Conservation (phyloP, 768 basidiomycete species). For the Podaxis sp. region DNA sequence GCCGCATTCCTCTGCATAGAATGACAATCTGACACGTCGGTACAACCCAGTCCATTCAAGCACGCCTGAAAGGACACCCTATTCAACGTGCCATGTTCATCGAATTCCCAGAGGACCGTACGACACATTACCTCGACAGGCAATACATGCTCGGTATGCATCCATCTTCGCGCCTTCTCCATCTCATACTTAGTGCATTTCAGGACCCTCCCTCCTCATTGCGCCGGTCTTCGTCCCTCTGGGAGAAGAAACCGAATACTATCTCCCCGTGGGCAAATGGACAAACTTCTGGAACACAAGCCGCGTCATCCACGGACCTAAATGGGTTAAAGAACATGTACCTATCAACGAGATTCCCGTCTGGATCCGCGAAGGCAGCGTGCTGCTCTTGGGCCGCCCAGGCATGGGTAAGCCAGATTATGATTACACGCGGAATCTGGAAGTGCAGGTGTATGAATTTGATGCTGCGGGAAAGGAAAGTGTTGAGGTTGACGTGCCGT, state of each 20-base stretch:
- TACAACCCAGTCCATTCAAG: slow-evolving; percentile 42
- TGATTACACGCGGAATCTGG: slow-evolving; percentile 42
- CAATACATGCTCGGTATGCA: slow-evolving; percentile 47
- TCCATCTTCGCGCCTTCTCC: neutral
- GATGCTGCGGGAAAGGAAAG: slow-evolving; percentile 35
- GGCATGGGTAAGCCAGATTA: slow-evolving; percentile 56
- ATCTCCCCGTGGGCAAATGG: slow-evolving; percentile 58
- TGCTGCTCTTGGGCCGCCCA: slow-evolving; percentile 55
- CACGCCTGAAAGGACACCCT: slow-evolving; percentile 48
- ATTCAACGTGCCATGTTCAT: slow-evolving; percentile 64
- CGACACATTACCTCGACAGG: slow-evolving; percentile 54
- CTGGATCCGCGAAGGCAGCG: slow-evolving; percentile 55
- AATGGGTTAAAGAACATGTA: slow-evolving; percentile 61
- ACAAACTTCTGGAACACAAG: slow-evolving; percentile 54
- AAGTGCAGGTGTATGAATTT: slow-evolving; percentile 51
- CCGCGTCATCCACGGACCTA: slow-evolving; percentile 51
- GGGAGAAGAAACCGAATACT: slow-evolving; percentile 53
- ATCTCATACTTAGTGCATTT: neutral
- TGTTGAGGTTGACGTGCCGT: slow-evolving; percentile 36
- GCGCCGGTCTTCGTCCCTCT: slow-evolving; percentile 56
- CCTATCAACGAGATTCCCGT: slow-evolving; percentile 62
- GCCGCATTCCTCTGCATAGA: slow-evolving; percentile 11
- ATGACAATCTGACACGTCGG: neutral
- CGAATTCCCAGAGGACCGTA: slow-evolving; percentile 56
- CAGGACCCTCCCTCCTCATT: slow-evolving; percentile 54